These are phyloP conservation scores for Hyaloscypha hepaticicola DNA, from an alignment of 495 filamentous ascomycete genomes.

Conservation along the genomic window DNA sequence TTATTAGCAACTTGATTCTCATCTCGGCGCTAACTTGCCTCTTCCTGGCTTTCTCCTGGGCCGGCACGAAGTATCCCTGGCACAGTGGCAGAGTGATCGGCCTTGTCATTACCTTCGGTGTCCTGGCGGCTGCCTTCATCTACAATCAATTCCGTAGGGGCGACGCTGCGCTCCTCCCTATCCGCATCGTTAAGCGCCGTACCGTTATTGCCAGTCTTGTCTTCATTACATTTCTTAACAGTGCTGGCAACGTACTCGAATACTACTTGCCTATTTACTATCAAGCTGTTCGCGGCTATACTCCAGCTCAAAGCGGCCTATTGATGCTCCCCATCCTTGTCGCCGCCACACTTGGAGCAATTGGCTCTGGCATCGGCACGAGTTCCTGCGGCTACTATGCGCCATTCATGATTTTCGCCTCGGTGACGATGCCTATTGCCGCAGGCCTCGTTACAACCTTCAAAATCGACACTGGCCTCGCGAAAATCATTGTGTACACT, in stretches of 20 bases:
- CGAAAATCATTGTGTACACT: constrained; percentile 66
- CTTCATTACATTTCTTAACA: constrained; percentile 19
- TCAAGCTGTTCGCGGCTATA: constrained; percentile 36
- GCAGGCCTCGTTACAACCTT: constrained; percentile 63
- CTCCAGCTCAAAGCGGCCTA: constrained; percentile 64
- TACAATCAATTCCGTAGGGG: constrained; percentile 42
- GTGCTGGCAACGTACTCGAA: neutral
- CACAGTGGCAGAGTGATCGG: constrained; percentile 33
- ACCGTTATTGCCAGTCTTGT: constrained; percentile 28
- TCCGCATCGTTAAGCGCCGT: constrained; percentile 35
- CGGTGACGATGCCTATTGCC: constrained; percentile 54
- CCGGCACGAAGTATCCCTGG: constrained; percentile 41
- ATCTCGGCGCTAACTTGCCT: constrained; percentile 38
- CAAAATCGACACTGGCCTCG: constrained; percentile 44
- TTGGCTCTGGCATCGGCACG: constrained; percentile 50
- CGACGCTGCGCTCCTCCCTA: constrained; percentile 35
- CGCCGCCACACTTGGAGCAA: constrained; percentile 35
- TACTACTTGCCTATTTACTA: constrained; percentile 16
- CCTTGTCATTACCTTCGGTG: constrained; percentile 34
- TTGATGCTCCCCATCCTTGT: constrained; percentile 57
- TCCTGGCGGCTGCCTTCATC: constrained; percentile 39
- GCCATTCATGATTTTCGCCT: constrained; percentile 54
- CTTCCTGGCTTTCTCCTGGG: constrained; percentile 43
- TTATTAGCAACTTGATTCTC: constrained; percentile 42
- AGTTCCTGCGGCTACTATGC: constrained; percentile 63